Conservation (phyloP, 208 protist genomes). For the Leishmania arabica region DNA sequence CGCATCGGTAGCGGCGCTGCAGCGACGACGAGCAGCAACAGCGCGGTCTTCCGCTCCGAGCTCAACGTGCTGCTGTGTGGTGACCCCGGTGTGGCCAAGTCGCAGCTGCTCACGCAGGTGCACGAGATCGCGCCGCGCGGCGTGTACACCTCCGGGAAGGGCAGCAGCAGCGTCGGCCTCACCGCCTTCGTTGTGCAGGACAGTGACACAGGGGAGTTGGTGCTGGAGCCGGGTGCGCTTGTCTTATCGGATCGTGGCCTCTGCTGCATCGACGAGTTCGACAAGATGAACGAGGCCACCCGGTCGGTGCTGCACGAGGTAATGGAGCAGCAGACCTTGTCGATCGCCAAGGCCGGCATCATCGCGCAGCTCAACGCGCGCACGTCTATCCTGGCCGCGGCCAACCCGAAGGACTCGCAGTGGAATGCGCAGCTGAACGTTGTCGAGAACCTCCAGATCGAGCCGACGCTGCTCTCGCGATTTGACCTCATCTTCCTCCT, state of each 20-base stretch:
- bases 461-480: slow-evolving; percentile 98
- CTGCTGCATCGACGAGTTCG: slow-evolving; percentile 99
- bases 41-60: slow-evolving; percentile 91
- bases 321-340: slow-evolving; percentile 99
- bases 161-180: slow-evolving; percentile 98
- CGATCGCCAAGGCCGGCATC: slow-evolving; percentile 99
- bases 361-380: slow-evolving; percentile 98
- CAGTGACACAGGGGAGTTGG: slow-evolving; percentile 96
- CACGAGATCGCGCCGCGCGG: slow-evolving; percentile 98
- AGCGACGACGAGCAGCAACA: slow-evolving; percentile 33
- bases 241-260: slow-evolving; percentile 98
- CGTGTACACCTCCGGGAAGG: slow-evolving; percentile 99
- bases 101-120: slow-evolving; percentile 98
- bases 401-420: slow-evolving; percentile 98
- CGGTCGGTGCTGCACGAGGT: slow-evolving; percentile 99
- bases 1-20: not conserved
- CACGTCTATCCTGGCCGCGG: slow-evolving; percentile 99
- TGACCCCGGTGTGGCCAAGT: slow-evolving; percentile 99
- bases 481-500: slow-evolving; percentile 99
- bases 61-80: slow-evolving; percentile 99
- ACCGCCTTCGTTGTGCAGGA: slow-evolving; percentile 99
- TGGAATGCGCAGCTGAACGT: slow-evolving; percentile 98
- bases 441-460: slow-evolving; percentile 98
- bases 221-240: slow-evolving; percentile 98
- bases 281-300: slow-evolving; percentile 99